Conservation (phyloP, 2,329 filamentous ascomycete species). For the Setomelanomma holmii region DNA sequence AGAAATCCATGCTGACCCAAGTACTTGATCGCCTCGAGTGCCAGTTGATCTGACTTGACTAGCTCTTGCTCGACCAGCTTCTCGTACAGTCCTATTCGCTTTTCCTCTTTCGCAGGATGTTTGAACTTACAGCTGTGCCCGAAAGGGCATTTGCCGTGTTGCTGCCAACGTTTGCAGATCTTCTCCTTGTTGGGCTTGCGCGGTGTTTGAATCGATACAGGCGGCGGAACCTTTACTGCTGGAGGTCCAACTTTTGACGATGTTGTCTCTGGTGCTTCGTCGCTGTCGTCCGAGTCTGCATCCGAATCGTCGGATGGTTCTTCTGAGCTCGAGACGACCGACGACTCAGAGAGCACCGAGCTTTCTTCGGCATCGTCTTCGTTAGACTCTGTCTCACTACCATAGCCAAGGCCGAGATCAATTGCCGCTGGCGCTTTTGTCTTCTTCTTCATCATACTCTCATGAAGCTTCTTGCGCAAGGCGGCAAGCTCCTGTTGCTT, state of each 20-base stretch:
- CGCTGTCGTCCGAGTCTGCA: constrained; percentile 27
- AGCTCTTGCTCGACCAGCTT: constrained; percentile 55
- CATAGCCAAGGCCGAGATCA: constrained; percentile 42
- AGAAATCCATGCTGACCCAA: constrained; percentile 54
- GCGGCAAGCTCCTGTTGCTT: constrained; percentile 38
- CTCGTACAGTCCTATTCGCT: constrained; percentile 35
- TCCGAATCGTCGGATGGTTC: constrained; percentile 30
- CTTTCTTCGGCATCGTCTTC: constrained; percentile 16
- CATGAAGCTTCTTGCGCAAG: constrained; percentile 42
- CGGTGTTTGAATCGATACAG: constrained; percentile 9
- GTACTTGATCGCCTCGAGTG: constrained; percentile 56
- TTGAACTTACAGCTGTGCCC: constrained; percentile 32
- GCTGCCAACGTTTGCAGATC: constrained; percentile 34
- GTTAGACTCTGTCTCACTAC: constrained; percentile 35
- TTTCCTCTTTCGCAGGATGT: constrained; percentile 32
- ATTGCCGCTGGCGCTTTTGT: constrained; percentile 12
- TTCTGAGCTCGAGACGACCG: constrained; percentile 43
- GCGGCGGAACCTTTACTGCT: constrained; percentile 20
- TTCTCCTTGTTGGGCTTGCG: constrained; percentile 9
- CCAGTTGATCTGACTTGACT: constrained; percentile 50
- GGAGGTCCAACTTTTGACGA: constrained; percentile 44
- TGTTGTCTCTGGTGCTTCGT: constrained; percentile 44
- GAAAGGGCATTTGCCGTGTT: constrained; percentile 36
- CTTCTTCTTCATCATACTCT: constrained; percentile 39
- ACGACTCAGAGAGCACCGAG: constrained; percentile 36